Evolutionary conservation across 495 filamentous ascomycete genomes (phyloP).

Genomic region (Hyaloscypha hepaticicola): DNA sequence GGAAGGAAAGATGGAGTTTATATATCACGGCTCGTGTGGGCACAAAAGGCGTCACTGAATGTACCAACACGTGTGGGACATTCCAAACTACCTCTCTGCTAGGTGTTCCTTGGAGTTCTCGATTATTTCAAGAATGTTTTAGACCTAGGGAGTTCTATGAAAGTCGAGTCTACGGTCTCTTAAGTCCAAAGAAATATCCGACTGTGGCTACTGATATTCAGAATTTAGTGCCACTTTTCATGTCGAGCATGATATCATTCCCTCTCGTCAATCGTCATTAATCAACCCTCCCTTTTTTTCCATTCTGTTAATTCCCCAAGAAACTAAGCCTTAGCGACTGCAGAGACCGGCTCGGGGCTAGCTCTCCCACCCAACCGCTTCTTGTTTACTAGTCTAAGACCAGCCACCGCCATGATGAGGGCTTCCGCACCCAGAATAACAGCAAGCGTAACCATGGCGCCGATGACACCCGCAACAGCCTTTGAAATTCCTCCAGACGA

Average conservation of each 20-base stretch:
- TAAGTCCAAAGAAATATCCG: too few species aligned
- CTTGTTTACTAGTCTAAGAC: constrained; percentile 45
- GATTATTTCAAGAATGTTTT: too few species aligned
- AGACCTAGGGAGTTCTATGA: too few species aligned
- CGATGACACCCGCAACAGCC: constrained; percentile 55
- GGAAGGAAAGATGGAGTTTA: too few species aligned
- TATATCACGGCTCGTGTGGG: too few species aligned
- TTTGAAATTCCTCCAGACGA: constrained; percentile 35
- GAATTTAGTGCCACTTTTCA: not conserved
- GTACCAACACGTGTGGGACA: too few species aligned
- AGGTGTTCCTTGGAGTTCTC: too few species aligned
- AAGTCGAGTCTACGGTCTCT: too few species aligned
- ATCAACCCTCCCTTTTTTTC: not conserved
- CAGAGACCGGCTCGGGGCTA: not conserved
- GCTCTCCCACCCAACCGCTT: constrained; percentile 13
- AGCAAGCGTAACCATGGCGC: constrained; percentile 47
- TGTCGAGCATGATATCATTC: not conserved
- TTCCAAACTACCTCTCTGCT: too few species aligned
- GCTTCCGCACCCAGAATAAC: constrained; percentile 44
- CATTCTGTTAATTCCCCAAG: not conserved
- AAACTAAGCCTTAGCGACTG: not conserved
- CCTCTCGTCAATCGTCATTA: not conserved
- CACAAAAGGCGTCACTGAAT: too few species aligned
- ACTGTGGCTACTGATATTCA: not conserved
- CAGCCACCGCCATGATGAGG: constrained; percentile 44